Evolutionary conservation across 2,329 filamentous ascomycete species (phyloP).

Genomic region (Fusarium humuli): DNA sequence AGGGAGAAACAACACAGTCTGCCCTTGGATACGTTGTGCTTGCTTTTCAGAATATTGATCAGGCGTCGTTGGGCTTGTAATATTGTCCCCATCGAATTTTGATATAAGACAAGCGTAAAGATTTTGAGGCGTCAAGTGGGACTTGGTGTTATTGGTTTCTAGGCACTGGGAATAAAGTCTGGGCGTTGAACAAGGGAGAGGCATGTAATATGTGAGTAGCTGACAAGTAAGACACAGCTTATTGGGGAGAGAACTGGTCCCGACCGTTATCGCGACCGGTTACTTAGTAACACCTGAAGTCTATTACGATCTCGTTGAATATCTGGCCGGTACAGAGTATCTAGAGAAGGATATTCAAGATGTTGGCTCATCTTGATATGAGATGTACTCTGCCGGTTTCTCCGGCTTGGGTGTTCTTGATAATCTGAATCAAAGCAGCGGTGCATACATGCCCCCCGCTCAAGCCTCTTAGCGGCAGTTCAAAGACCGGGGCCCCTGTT

Average conservation of each 20-base stretch:
- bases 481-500: conserved; percentile 23
- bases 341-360: neutral
- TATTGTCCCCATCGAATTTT: neutral
- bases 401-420: conserved; percentile 33
- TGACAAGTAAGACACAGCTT: conserved; percentile 24
- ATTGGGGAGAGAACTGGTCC: conserved; percentile 1
- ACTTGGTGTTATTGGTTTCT: neutral
- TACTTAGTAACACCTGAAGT: neutral
- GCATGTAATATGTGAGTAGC: conserved; percentile 20
- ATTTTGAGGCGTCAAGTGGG: conserved; percentile 28
- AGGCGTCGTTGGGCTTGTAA: conserved; percentile 2
- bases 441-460: conserved; percentile 36
- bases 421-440: conserved; percentile 36
- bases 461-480: conserved; percentile 38
- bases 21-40: neutral
- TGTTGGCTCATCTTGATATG: neutral
- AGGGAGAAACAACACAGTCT: neutral
- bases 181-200: conserved; percentile 24
- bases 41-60: conserved; percentile 5
- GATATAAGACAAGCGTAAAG: neutral
- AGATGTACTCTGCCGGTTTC: conserved; percentile 21
- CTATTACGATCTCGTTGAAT: neutral
- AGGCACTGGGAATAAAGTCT: conserved; percentile 15
- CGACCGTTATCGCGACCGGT: conserved; percentile 7
- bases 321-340: neutral